A percentile compares a stretch with the other conserved stretches of the same genome.
phyloP scores from a whole-genome alignment of 192 early-diverging fungal species.

The Podila verticillata region DNA sequence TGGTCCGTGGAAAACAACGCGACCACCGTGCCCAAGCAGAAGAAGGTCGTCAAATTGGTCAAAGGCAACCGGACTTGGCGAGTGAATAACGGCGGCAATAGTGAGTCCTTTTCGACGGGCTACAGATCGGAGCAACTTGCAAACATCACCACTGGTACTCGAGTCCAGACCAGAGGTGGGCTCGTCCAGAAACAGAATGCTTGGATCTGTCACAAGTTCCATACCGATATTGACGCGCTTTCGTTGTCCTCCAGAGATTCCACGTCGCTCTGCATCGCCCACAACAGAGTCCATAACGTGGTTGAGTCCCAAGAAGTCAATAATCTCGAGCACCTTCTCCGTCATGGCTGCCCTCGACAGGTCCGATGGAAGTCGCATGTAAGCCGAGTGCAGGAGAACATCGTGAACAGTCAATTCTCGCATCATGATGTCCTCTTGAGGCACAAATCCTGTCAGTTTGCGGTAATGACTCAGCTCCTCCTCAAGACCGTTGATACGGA shows the following conservation, averaged over 20 bases:
- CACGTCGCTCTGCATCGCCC: constrained; percentile 71
- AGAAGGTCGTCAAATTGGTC: constrained; percentile 77
- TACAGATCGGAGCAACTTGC: constrained; percentile 65
- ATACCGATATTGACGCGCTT: constrained; percentile 85
- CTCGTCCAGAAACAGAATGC: constrained; percentile 74
- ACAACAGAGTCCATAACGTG: constrained; percentile 63
- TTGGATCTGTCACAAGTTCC: constrained; percentile 68
- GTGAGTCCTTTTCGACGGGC: constrained; percentile 67
- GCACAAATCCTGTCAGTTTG: constrained; percentile 79
- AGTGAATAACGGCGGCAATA: constrained; percentile 80
- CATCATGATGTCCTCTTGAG: constrained; percentile 74
- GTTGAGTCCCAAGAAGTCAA: constrained; percentile 64
- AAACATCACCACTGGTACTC: constrained; percentile 72
- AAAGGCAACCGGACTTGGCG: constrained; percentile 71
- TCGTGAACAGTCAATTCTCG: constrained; percentile 75
- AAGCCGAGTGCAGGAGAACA: constrained; percentile 71
- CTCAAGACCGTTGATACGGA: constrained; percentile 66
- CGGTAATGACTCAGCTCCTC: constrained; percentile 68
- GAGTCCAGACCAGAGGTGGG: constrained; percentile 79
- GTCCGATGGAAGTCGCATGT: constrained; percentile 67
- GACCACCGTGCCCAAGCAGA: constrained; percentile 76
- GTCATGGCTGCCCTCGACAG: constrained; percentile 50
- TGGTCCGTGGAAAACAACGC: constrained; percentile 71
- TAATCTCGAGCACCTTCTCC: constrained; percentile 64
- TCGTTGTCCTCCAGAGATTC: constrained; percentile 78